Conservation (phyloP, 352 stramenopile genomes). For the Phytophthora crassamura region DNA sequence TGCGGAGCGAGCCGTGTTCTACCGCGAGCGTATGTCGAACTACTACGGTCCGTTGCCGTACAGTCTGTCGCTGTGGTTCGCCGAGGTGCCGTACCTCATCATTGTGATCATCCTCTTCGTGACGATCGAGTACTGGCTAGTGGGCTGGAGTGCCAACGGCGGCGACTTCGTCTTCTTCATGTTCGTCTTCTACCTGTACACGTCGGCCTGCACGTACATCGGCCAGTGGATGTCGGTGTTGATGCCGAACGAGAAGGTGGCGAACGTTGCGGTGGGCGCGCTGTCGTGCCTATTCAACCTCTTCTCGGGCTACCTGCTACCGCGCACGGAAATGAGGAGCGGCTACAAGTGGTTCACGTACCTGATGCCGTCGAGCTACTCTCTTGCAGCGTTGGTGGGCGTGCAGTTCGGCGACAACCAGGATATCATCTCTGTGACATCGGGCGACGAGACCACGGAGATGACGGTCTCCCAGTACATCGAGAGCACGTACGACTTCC, state of each 20-base stretch:
- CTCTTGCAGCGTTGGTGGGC: conserved; percentile 44
- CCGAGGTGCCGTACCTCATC: conserved; percentile 69
- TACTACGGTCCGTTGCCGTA: conserved; percentile 74
- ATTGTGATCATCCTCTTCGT: conserved; percentile 59
- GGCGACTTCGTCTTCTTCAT: conserved; percentile 40
- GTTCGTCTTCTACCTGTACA: conserved; percentile 57
- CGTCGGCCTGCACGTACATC: conserved; percentile 62
- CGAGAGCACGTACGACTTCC: conserved; percentile 55
- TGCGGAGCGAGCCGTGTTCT: conserved; percentile 58
- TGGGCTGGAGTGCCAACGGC: conserved; percentile 41
- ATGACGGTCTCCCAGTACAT: background rate
- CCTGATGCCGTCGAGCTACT: conserved; percentile 67
- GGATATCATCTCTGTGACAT: conserved; percentile 28
- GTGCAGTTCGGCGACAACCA: conserved; percentile 43
- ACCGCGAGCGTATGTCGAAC: too few species aligned
- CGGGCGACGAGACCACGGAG: too few species aligned
- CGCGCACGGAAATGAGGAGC: conserved; percentile 47
- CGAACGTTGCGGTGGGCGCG: conserved; percentile 69
- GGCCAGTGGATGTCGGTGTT: conserved; percentile 75
- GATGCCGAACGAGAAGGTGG: conserved; percentile 75
- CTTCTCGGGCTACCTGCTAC: conserved; percentile 64
- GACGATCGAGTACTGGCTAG: conserved; percentile 61
- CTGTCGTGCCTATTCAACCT: conserved; percentile 72
- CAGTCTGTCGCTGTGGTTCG: conserved; percentile 67
- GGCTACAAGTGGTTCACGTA: conserved; percentile 75